Base-by-base conservation (phyloP, 345 rosid species). In the Melaleuca quinquenervia region DNA sequence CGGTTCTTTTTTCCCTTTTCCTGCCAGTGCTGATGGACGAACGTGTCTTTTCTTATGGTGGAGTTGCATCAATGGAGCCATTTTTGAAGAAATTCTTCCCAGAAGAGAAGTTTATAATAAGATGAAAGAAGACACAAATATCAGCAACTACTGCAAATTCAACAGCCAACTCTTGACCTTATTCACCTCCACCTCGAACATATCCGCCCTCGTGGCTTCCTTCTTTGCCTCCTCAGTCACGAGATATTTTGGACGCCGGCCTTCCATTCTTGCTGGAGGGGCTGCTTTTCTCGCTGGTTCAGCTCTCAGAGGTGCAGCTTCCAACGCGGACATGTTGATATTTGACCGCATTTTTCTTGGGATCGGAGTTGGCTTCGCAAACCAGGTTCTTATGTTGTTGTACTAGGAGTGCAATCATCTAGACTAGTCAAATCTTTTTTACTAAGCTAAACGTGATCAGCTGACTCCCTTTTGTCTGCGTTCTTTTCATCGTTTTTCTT, bases 71-170 rank as follows among this genome's bases (percentile, higher is more conserved):
- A 9, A 86, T 86, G 88, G 88, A 83, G 20, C 82, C 83, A n/a
- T 86, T 86, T 50, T 58, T 83, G 49, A 83, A 45, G 83, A 52
- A 86, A 76, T 86, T 86, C 84, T 86, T 86, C 83, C 85, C 85
- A 5, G 11, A 45, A 24, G 88, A 5, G 11, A 45, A 24, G 88
- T 86, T 52, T 49, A 64, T 48, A 14, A 26, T 8, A 86, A 74
- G 83, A 86, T 86, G 88, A 44, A 70, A 50, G 50, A 83, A 13
- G 85, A 87, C 70, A 48, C 75, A 13, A 29, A 36, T 36, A 56
- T 89, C 50, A 90, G 88, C 90, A 90, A 90, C 82, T 90, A 89
- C 91, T 89, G 90, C 88, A 89, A 89, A 85, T 89, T 86, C 84
- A 89, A 89, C 85, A 89, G 90, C 53, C 91, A 89, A 75, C 75